A percentile compares a stretch with the other conserved stretches of the same genome.
phyloP scores from a whole-genome alignment of 495 filamentous ascomycete genomes.

The Extremus antarcticus region DNA sequence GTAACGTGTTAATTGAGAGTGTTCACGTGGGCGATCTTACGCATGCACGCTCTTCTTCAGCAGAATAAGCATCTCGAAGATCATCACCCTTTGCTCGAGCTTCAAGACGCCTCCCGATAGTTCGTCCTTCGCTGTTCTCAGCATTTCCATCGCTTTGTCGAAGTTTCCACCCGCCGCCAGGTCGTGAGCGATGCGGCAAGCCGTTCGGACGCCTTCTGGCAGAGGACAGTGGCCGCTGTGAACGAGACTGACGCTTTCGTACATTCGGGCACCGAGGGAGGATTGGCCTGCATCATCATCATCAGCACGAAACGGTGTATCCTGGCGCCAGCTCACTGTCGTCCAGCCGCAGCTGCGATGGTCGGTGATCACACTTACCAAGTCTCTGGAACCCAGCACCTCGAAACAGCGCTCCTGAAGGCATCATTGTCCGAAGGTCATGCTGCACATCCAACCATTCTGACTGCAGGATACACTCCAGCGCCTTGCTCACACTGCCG shows the following conservation, averaged over 20 bases:
- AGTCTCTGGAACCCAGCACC: constrained; percentile 67
- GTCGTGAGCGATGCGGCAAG: constrained; percentile 46
- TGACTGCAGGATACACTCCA: constrained; percentile 69
- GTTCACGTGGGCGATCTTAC: constrained; percentile 31
- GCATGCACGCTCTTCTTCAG: constrained; percentile 57
- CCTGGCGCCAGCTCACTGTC: no score
- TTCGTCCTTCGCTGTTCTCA: constrained; percentile 50
- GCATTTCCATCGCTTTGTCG: constrained; percentile 52
- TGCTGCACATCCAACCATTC: constrained; percentile 72
- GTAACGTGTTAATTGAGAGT: no score
- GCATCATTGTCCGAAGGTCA: constrained; percentile 59
- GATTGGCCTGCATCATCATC: constrained; percentile 1
- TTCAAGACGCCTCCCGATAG: constrained; percentile 60
- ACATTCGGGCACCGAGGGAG: background rate
- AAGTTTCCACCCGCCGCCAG: constrained; percentile 59
- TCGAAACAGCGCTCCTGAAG: constrained; percentile 58
- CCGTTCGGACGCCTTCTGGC: constrained; percentile 64
- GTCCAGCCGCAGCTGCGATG: no score
- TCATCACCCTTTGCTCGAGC: constrained; percentile 67
- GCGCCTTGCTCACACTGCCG: constrained; percentile 63
- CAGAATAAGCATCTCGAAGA: constrained; percentile 57
- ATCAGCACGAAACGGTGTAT: background rate
- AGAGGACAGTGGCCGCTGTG: constrained; percentile 41
- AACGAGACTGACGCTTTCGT: background rate
- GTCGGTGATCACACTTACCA: no score